Conservation (phyloP, 495 filamentous ascomycete genomes). For the Podospora sp. region DNA sequence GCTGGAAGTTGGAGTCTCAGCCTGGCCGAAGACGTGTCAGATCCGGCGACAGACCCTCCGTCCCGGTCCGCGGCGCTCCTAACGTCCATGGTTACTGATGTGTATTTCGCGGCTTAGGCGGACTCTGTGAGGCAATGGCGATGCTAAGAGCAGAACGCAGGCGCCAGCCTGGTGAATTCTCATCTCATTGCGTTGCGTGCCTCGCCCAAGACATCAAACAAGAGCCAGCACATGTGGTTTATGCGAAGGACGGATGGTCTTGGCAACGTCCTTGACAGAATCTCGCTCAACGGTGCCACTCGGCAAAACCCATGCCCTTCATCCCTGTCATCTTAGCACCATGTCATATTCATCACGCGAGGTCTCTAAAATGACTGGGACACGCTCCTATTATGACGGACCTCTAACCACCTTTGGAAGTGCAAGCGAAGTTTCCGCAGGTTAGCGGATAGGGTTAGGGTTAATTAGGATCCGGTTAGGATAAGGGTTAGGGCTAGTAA, state of each 20-base stretch:
- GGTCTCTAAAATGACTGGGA: no score
- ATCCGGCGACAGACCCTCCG: constrained; percentile 29
- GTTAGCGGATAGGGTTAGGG: no score
- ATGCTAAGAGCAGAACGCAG: constrained; percentile 26
- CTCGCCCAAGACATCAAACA: constrained; percentile 6
- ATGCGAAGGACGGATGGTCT: constrained; percentile 11
- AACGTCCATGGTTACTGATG: constrained; percentile 27
- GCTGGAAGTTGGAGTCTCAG: constrained; percentile 62
- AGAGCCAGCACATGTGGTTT: constrained; percentile 13
- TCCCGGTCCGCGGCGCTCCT: constrained; percentile 27
- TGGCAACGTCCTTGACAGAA: constrained; percentile 17
- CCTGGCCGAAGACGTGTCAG: constrained; percentile 28
- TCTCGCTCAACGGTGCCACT: constrained; percentile 9
- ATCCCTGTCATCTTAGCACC: not conserved
- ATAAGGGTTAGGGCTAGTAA: no score
- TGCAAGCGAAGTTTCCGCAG: no score
- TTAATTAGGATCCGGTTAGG: no score
- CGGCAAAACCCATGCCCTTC: constrained; percentile 7
- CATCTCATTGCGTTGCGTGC: constrained; percentile 26
- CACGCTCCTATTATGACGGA: no score
- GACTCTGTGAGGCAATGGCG: constrained; percentile 13
- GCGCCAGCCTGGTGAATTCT: constrained; percentile 25
- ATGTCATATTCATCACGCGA: not conserved
- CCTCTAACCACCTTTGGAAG: no score
- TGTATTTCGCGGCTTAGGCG: not conserved